Percentiles rank a stretch among this genome's conserved stretches.
Evolutionary conservation across 257 asterid species (phyloP).

Genomic region (Echium plantagineum): DNA sequence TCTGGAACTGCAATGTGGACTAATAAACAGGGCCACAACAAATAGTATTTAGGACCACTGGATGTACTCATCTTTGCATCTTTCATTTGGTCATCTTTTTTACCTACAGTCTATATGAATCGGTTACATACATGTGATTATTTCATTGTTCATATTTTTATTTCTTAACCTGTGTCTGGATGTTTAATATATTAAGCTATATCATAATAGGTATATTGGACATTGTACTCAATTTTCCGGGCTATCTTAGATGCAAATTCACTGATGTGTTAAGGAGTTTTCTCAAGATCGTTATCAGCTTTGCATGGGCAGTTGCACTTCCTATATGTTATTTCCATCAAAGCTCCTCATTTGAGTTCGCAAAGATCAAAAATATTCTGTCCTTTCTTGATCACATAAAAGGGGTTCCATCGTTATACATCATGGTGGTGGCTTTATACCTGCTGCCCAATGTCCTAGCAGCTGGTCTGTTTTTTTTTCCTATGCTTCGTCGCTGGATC

Average conservation of each 20-base stretch:
- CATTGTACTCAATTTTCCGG: slow-evolving; percentile 76
- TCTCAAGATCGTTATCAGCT: slow-evolving; percentile 71
- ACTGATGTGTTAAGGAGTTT: slow-evolving; percentile 56
- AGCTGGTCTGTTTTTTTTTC: slow-evolving; percentile 62
- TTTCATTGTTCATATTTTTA: not conserved
- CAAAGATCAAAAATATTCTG: slow-evolving; percentile 30
- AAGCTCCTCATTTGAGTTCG: slow-evolving; percentile 30
- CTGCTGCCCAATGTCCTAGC: slow-evolving; percentile 75
- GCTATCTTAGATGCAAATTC: slow-evolving; percentile 80
- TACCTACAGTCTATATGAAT: not conserved
- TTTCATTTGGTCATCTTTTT: not conserved
- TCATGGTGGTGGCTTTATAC: slow-evolving; percentile 64
- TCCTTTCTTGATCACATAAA: slow-evolving; percentile 55
- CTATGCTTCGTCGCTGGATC: slow-evolving; percentile 90
- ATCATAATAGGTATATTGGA: slow-evolving; percentile 64
- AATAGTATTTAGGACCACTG: not conserved
- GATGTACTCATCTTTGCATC: not conserved
- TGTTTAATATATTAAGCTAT: slow-evolving; percentile 5
- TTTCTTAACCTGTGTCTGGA: slow-evolving; percentile 10
- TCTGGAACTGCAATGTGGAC: no score
- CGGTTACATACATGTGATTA: not conserved
- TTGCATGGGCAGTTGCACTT: slow-evolving; percentile 76
- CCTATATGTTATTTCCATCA: slow-evolving; percentile 60
- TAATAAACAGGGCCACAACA: no score
- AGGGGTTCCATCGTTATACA: slow-evolving; percentile 85